phyloP scores from a whole-genome alignment of 495 filamentous ascomycete species.

The Aspergillus leporis region DNA sequence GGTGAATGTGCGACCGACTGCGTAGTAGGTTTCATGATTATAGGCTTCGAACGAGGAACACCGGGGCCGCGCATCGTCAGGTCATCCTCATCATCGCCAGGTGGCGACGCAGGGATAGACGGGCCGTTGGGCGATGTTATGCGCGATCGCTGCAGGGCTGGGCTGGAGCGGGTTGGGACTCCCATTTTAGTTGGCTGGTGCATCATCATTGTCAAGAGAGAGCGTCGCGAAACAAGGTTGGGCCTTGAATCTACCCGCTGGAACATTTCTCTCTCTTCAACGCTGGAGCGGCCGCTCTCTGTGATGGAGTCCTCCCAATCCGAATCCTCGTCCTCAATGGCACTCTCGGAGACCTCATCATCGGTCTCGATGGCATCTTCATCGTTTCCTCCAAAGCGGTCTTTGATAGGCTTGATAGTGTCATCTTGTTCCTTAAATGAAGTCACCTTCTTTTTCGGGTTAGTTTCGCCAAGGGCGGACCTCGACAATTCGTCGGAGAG shows the following conservation, averaged over 20 bases:
- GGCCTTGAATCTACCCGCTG: constrained; percentile 86
- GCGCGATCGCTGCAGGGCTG: constrained; percentile 77
- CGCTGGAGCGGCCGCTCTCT: constrained; percentile 77
- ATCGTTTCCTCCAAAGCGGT: constrained; percentile 60
- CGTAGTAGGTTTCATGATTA: constrained; percentile 61
- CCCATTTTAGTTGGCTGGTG: constrained; percentile 60
- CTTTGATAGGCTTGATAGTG: constrained; percentile 60
- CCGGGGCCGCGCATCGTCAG: constrained; percentile 74
- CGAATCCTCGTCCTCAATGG: constrained; percentile 82
- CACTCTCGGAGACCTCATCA: constrained; percentile 74
- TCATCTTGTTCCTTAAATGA: constrained; percentile 82
- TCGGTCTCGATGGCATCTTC: constrained; percentile 76
- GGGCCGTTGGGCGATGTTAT: constrained; percentile 72
- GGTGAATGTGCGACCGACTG: constrained; percentile 79
- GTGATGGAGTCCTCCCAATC: constrained; percentile 95
- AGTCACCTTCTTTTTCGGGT: constrained; percentile 68
- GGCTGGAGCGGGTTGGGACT: constrained; percentile 70
- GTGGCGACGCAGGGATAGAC: constrained; percentile 71
- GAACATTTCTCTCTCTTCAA: constrained; percentile 79
- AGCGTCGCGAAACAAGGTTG: constrained; percentile 81
- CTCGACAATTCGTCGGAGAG: constrained; percentile 54
- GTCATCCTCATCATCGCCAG: constrained; percentile 63
- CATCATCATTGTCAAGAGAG: constrained; percentile 87
- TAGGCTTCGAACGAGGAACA: constrained; percentile 80
- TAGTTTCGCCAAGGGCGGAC: constrained; percentile 28